Percentiles rank a stretch among this genome's conserved stretches.
phyloP scores from a whole-genome alignment of 2,329 filamentous ascomycete genomes.

The Monosporascus sp. region DNA sequence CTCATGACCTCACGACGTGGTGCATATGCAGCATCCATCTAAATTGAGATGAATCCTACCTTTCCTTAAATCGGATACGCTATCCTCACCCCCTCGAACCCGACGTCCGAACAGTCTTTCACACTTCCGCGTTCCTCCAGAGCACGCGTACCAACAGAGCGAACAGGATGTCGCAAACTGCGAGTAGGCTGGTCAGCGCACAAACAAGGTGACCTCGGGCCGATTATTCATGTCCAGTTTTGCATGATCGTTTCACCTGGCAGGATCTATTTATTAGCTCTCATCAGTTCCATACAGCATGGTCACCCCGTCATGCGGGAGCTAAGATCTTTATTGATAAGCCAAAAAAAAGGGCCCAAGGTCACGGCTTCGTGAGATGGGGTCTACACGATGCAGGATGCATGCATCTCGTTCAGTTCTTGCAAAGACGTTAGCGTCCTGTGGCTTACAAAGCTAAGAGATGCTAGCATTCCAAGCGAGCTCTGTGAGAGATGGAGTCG shows the following conservation, averaged over 20 bases:
- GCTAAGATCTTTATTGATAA: neutral
- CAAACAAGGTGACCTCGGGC: neutral
- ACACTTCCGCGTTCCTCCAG: too few relatives aligned
- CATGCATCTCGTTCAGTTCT: neutral
- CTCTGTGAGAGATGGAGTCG: too few relatives aligned
- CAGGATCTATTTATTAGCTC: neutral
- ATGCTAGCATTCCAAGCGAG: too few relatives aligned
- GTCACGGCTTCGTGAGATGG: neutral
- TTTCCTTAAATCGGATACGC: neutral
- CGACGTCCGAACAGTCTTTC: neutral
- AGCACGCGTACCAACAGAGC: too few relatives aligned
- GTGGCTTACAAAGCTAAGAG: neutral
- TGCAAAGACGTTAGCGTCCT: neutral
- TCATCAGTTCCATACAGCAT: neutral
- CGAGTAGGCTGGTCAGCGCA: neutral
- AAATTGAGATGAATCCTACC: too few relatives aligned
- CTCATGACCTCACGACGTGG: too few relatives aligned
- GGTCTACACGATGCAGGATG: neutral
- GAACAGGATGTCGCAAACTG: neutral
- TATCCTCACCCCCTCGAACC: neutral
- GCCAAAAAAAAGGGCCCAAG: neutral
- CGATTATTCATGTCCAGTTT: neutral
- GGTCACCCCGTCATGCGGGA: neutral
- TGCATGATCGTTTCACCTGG: neutral
- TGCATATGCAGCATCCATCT: too few relatives aligned